A percentile compares a stretch with the other conserved stretches of the same genome.
phyloP scores from a whole-genome alignment of 768 basidiomycete genomes.

The Tylopilus rubrobrunneus region DNA sequence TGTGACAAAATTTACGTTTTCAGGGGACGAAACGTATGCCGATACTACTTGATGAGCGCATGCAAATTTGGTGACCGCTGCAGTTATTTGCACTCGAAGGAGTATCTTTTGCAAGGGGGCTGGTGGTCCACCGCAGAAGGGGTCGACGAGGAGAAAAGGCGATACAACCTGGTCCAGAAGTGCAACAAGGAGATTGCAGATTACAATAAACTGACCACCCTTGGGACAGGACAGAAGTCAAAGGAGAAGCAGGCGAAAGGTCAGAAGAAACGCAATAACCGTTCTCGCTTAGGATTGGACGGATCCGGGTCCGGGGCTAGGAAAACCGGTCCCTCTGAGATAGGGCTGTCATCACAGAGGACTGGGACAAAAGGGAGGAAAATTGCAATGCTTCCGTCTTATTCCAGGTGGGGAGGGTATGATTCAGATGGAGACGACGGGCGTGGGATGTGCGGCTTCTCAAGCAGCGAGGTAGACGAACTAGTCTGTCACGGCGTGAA shows the following conservation, averaged over 20 bases:
- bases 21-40: constrained; percentile 49
- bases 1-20: background rate
- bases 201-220: background rate
- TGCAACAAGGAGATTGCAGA: background rate
- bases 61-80: constrained; percentile 40
- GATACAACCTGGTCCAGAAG: background rate
- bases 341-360: too few relatives aligned
- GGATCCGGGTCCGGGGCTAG: too few relatives aligned
- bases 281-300: background rate
- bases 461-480: constrained; percentile 32
- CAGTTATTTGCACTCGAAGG: constrained; percentile 44
- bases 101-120: constrained; percentile 38
- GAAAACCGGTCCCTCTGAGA: too few relatives aligned
- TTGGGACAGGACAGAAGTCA: background rate
- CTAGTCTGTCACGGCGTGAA: constrained; percentile 38
- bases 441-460: constrained; percentile 25
- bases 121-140: constrained; percentile 38
- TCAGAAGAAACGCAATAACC: background rate
- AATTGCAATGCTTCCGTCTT: background rate
- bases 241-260: background rate
- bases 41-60: constrained; percentile 33
- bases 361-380: background rate
- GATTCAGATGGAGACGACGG: background rate
- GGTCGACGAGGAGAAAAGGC: background rate
- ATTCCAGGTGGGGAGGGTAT: background rate